These are phyloP conservation scores for Yarrowia keelungensis DNA, from an alignment of 805 yeast genomes.

Conservation along the genomic window DNA sequence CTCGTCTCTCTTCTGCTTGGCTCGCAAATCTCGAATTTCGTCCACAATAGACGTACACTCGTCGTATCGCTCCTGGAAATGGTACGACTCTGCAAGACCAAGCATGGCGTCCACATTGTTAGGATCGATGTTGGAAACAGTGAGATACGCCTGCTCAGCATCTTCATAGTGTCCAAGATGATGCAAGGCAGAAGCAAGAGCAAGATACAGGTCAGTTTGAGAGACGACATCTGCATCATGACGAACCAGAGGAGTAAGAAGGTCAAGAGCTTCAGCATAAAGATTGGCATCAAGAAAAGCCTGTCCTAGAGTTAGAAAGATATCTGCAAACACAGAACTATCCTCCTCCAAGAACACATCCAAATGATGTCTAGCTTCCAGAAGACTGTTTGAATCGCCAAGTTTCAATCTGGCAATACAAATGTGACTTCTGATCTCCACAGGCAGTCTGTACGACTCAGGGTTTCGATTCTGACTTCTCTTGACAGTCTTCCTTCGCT, in stretches of 20 bases:
- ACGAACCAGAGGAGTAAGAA: slow-evolving; percentile 59
- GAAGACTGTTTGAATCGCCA: slow-evolving; percentile 53
- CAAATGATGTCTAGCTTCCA: slow-evolving; percentile 79
- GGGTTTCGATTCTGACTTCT: slow-evolving; percentile 33
- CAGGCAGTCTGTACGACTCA: slow-evolving; percentile 62
- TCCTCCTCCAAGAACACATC: slow-evolving; percentile 62
- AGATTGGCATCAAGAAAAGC: slow-evolving; percentile 72
- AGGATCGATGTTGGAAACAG: slow-evolving; percentile 52
- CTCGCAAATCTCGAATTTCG: slow-evolving; percentile 45
- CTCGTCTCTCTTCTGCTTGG: slow-evolving; percentile 37
- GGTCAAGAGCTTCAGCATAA: slow-evolving; percentile 77
- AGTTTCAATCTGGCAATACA: slow-evolving; percentile 72
- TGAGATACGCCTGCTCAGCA: slow-evolving; percentile 47
- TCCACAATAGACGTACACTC: slow-evolving; percentile 48
- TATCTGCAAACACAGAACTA: slow-evolving; percentile 70
- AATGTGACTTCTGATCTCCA: slow-evolving; percentile 84
- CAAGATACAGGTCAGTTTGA: slow-evolving; percentile 20
- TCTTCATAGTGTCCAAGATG: slow-evolving; percentile 61
- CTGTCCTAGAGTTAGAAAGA: slow-evolving; percentile 77
- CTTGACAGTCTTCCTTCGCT: slow-evolving; percentile 54
- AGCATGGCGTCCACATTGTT: slow-evolving; percentile 74
- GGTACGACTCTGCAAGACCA: slow-evolving; percentile 81
- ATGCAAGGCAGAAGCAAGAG: slow-evolving; percentile 68
- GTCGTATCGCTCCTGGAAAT: slow-evolving; percentile 49
- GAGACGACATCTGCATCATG: slow-evolving; percentile 50